Conservation (phyloP, 1,284 basidiomycete species). For the Sutorius eximius region DNA sequence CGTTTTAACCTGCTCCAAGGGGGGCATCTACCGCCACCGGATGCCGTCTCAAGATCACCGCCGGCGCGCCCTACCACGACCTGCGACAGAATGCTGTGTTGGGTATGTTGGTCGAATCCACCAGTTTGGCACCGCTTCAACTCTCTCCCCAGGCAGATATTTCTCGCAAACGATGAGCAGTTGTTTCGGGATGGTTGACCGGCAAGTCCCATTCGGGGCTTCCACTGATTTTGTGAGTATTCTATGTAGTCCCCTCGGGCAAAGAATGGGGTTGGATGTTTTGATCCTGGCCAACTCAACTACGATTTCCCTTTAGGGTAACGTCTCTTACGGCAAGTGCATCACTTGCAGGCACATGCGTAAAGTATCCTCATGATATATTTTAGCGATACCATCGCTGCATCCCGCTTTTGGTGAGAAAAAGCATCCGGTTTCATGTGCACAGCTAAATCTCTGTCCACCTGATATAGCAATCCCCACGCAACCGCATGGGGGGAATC, state of each 20-base stretch:
- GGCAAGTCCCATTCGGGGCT: slow-evolving; percentile 42
- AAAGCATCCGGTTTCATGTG: neutral
- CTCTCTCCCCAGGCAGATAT: slow-evolving; percentile 39
- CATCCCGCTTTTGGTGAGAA: slow-evolving; percentile 61
- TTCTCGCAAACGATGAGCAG: slow-evolving; percentile 44
- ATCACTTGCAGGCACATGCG: slow-evolving; percentile 11
- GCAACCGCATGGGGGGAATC: slow-evolving; percentile 59
- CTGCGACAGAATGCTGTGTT: slow-evolving; percentile 62
- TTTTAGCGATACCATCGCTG: slow-evolving; percentile 58
- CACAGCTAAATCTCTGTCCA: slow-evolving; percentile 7
- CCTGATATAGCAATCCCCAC: slow-evolving; percentile 61
- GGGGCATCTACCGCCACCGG: slow-evolving; percentile 72
- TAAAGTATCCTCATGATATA: slow-evolving; percentile 14
- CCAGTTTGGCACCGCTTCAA: neutral
- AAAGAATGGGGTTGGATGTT: neutral
- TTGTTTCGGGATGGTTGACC: slow-evolving; percentile 41
- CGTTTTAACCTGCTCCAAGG: slow-evolving; percentile 36
- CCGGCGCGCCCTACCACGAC: slow-evolving; percentile 48
- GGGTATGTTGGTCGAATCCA: slow-evolving; percentile 38
- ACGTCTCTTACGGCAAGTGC: slow-evolving; percentile 60
- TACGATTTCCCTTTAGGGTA: slow-evolving; percentile 48
- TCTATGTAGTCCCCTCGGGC: neutral
- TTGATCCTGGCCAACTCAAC: slow-evolving; percentile 11
- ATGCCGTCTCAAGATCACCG: slow-evolving; percentile 55
- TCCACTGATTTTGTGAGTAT: slow-evolving; percentile 66